Base-by-base conservation (phyloP, 2,329 filamentous ascomycete species). In the Colletotrichum brevisporum region DNA sequence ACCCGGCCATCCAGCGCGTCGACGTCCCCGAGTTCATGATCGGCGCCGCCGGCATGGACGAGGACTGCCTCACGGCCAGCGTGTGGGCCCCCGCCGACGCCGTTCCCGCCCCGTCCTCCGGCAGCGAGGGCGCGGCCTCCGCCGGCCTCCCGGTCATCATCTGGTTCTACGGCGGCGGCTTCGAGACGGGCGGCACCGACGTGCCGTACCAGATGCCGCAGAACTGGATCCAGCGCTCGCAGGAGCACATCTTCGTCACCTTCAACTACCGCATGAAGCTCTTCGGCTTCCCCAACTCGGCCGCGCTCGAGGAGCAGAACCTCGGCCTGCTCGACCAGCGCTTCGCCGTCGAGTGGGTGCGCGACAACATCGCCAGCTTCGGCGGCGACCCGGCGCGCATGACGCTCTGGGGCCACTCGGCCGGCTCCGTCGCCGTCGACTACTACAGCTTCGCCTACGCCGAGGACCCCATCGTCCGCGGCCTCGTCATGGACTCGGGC, bases 51-150 rank as follows among this genome's bases (percentile, higher is more conserved):
- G 67, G 67, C 18, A 67, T 69, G 67, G 51, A 69, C 43, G 91
- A 93, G 76, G 90, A 92, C 76, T 93, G 90, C 72, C 78, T 92
- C 45, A 90, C 84, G 2, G 77, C 92, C 68, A 86, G 84, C 63
- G 84, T 92, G 4, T 69, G 67, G 67, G 62, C 48, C 15, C 67
- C 62, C 26, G 26, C 67, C 21, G 55, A 18, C 27, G 62, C 67
- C 18, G 62, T 69, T 5, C 62, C 62, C 9, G 50, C 41, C 41
- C 16, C 9, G 41, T 15, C 9, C 50, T 62, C 59, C 45, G 45
- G 18, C 56, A 43, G 31, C 43, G 50, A 47, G 13, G 16, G 31
- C 4, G 15, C 41, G 24, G 59, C 21, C 21, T 24, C 21, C 21
- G 21, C 48, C 39, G 67, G 51, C 3, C 65, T 74, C 2, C 71